Percentiles rank a stretch among this genome's conserved stretches.
phyloP scores from a whole-genome alignment of 441 rosid genomes.

The Populus hybrid region DNA sequence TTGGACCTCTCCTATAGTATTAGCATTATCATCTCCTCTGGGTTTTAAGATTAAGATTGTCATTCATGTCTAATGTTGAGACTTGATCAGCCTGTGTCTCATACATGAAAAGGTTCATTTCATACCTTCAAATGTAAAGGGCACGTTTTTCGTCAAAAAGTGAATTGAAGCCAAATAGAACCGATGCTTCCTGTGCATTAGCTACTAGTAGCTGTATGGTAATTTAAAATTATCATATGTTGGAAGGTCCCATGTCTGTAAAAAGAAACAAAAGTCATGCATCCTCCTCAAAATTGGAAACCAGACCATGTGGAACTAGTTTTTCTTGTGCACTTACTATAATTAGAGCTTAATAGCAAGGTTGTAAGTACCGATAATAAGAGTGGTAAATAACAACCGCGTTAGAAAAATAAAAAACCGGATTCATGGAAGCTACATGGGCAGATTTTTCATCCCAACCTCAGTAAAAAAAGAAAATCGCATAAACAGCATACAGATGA shows the following conservation, averaged over 20 bases:
- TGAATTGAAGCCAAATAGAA: not conserved
- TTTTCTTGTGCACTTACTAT: not conserved
- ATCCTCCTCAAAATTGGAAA: not conserved
- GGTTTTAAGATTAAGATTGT: not conserved
- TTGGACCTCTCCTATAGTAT: not conserved
- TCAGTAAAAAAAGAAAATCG: not conserved
- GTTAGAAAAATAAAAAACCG: not conserved
- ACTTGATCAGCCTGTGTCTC: not conserved
- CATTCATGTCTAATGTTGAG: not conserved
- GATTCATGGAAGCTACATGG: not conserved
- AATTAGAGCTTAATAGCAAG: no score
- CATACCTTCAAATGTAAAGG: not conserved
- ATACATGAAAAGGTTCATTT: not conserved
- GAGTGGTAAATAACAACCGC: not conserved
- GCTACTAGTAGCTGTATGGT: not conserved
- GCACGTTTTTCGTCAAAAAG: not conserved
- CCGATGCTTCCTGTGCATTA: not conserved
- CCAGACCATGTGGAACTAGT: not conserved
- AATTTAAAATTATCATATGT: no score
- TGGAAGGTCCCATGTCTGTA: not conserved
- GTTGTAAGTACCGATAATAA: not conserved
- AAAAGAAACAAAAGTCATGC: no score
- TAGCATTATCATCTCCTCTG: not conserved
- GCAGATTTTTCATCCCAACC: not conserved
- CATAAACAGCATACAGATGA: not conserved